These are phyloP conservation scores for Nigrospora oryzae DNA, from an alignment of 2,329 filamentous ascomycete species.

Conservation along the genomic window DNA sequence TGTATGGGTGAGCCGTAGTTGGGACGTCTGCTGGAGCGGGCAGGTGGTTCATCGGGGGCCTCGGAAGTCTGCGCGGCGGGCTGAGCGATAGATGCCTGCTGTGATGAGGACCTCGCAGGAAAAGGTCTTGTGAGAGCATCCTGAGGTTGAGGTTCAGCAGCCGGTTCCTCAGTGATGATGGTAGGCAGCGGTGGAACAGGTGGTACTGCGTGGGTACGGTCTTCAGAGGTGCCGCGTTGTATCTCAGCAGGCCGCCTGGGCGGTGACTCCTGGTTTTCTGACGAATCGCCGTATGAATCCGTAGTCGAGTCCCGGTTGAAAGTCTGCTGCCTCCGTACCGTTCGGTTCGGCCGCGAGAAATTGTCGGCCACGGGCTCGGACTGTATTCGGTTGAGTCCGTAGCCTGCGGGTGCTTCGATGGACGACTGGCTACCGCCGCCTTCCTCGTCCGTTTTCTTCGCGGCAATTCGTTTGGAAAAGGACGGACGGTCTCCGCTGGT, in stretches of 20 bases:
- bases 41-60: slow-evolving; percentile 32
- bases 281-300: slow-evolving; percentile 31
- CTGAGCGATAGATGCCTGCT: slow-evolving; percentile 26
- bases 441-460: slow-evolving; percentile 54
- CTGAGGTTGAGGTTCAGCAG: slow-evolving; percentile 10
- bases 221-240: slow-evolving; percentile 10
- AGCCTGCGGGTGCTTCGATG: slow-evolving; percentile 37
- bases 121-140: slow-evolving; percentile 26
- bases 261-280: slow-evolving; percentile 16
- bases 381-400: slow-evolving; percentile 53
- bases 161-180: slow-evolving; percentile 36
- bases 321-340: slow-evolving; percentile 38
- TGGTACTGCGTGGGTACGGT: slow-evolving; percentile 9
- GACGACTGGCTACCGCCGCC: slow-evolving; percentile 32
- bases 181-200: slow-evolving; percentile 54
- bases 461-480: slow-evolving; percentile 63
- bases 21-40: slow-evolving; percentile 35
- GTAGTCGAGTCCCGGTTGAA: slow-evolving; percentile 34
- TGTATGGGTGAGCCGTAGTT: slow-evolving; percentile 20
- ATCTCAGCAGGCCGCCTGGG: slow-evolving; percentile 10
- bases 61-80: slow-evolving; percentile 39
- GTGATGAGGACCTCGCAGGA: slow-evolving; percentile 48
- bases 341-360: slow-evolving; percentile 50
- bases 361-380: slow-evolving; percentile 62
- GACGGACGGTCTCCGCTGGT: slow-evolving; percentile 47